Evolutionary conservation across 2,329 filamentous ascomycete genomes (phyloP), one percentile per base, ranked within the genome.

Genomic region (Xylaria hypoxylon): DNA sequence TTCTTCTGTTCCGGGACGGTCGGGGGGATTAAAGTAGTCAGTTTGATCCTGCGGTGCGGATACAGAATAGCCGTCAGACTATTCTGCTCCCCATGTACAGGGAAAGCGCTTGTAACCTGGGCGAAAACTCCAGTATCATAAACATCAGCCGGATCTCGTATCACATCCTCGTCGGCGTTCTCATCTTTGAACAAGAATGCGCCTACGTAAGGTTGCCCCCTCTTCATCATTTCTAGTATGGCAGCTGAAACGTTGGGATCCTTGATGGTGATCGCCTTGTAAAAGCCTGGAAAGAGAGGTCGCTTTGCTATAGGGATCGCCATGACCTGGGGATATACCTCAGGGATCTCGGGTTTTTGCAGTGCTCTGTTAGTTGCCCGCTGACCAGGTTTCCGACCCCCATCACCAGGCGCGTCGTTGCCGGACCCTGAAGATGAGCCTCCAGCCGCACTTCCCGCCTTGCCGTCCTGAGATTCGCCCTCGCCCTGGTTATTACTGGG

Each of bases 151-250:
- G 91, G 84, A 71, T 90, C 94, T 71, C 95, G 92, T 77, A 99
- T 98, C 55, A 96, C 88, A 79, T 99, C 96, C 76, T 93, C 92
- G 77, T 98, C 96, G 69, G 92, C 92, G 69, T 93, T 92, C 77
- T 97, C 95, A 76, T 99, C 94, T 80, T 98, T 98, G 83, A 98
- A 94, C 75, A 99, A 80, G 81, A 99, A 99, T 2, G 94, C 95
- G 69, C 96, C 96, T 45, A 99, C 93, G 75, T 99, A 99, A 26
- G 95, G 96, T 79, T 99, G 96, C 0, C 96, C 96, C 59, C 95
- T 87, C 85, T 97, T 97, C 78, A 98, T 93, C 86, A 97, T 96
- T 77, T 99, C 96, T 65, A 94, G 92, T 71, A 99, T 97, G 24
- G 96, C 96, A 44, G 90, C 89, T 15, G 94, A 92, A 40, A 99